Evolutionary conservation across 352 stramenopile species (phyloP).

Genomic region (Elongisporangium undulatum): DNA sequence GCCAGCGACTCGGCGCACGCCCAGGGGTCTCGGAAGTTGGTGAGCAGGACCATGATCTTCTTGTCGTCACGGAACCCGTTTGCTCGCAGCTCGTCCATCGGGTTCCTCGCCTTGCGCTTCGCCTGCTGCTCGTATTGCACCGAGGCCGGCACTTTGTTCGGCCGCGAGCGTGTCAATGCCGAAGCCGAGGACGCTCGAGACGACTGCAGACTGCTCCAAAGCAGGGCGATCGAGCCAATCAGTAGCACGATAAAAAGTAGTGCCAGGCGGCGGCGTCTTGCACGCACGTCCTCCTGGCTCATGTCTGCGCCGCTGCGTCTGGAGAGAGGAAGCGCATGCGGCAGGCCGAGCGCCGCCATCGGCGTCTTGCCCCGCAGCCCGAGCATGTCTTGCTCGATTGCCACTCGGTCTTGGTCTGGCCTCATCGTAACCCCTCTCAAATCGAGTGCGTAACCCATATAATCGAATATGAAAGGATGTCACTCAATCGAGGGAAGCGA

Average conservation of each 20-base stretch:
- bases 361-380: slow-evolving; percentile 49
- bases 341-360: slow-evolving; percentile 46
- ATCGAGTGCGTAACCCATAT: not conserved
- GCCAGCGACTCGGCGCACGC: slow-evolving; percentile 51
- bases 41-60: slow-evolving; percentile 70
- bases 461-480: not conserved
- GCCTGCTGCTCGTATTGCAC: slow-evolving; percentile 9
- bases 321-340: slow-evolving; percentile 28
- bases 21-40: slow-evolving; percentile 53
- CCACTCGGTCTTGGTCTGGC: not conserved
- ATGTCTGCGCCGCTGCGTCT: not conserved
- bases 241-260: not conserved
- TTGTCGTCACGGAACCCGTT: slow-evolving; percentile 65
- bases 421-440: not conserved
- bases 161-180: not conserved
- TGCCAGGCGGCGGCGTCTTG: not conserved
- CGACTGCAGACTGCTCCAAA: not conserved
- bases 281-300: not conserved
- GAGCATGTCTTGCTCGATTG: slow-evolving; percentile 2
- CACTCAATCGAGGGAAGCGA: not conserved
- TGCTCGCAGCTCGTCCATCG: slow-evolving; percentile 5
- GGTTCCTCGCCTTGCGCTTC: not conserved
- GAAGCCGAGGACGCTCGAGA: not conserved
- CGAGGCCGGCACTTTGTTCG: slow-evolving; percentile 3
- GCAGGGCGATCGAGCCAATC: not conserved